Percentiles rank a stretch among this genome's conserved stretches.
These are phyloP conservation scores for Diospyros kaki DNA, from an alignment of 148 eudicot genomes.

Conservation along the genomic window DNA sequence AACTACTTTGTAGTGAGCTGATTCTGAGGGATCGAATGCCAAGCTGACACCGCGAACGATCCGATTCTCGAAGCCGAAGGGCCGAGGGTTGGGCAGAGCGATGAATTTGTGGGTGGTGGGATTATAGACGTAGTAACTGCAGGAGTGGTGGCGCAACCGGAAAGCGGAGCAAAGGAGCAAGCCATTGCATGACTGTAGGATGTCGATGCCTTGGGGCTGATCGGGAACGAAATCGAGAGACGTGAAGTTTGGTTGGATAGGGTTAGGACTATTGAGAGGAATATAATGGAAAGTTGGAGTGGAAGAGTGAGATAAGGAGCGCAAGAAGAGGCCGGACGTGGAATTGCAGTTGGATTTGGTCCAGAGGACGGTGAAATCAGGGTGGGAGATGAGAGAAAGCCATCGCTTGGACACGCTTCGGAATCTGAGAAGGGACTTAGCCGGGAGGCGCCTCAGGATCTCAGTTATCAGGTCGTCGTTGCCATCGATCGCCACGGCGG, in stretches of 20 bases:
- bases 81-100: background rate
- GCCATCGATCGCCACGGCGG: background rate
- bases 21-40: background rate
- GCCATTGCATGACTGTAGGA: slow-evolving; percentile 4
- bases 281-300: background rate
- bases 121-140: background rate
- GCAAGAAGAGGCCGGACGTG: background rate
- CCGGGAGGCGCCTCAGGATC: background rate
- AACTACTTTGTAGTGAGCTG: background rate
- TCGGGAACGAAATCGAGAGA: slow-evolving; percentile 6
- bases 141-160: background rate
- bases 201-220: background rate
- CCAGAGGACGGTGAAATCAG: background rate
- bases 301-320: background rate
- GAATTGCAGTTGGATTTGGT: background rate
- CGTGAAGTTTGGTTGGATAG: background rate
- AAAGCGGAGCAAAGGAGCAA: background rate
- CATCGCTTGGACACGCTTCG: background rate
- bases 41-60: background rate
- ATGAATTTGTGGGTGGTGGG: background rate
- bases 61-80: background rate
- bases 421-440: background rate
- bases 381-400: background rate
- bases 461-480: background rate
- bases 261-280: background rate